Conservation (phyloP, 805 yeast genomes). For the Crinitomyces ghanaensis region DNA sequence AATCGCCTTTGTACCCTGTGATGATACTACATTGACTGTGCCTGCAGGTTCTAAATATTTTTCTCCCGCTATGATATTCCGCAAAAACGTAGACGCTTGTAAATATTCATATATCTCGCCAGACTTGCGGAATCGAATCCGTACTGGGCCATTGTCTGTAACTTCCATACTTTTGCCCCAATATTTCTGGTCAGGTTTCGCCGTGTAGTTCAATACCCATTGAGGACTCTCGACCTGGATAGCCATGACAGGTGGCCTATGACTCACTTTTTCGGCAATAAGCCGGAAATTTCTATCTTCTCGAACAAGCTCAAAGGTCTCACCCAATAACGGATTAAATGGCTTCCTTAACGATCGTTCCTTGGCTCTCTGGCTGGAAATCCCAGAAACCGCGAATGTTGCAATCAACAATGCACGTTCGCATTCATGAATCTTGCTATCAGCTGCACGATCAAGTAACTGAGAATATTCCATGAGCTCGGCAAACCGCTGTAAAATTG, state of each 20-base stretch:
- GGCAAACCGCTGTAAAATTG: conserved; percentile 66
- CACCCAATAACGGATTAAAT: conserved; percentile 89
- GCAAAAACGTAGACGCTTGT: conserved; percentile 71
- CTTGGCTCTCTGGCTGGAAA: conserved; percentile 63
- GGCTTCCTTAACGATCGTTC: conserved; percentile 78
- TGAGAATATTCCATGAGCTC: conserved; percentile 71
- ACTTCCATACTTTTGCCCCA: conserved; percentile 94
- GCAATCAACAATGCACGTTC: conserved; percentile 60
- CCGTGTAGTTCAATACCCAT: conserved; percentile 42
- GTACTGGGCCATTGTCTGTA: conserved; percentile 58
- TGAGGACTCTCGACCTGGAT: conserved; percentile 54
- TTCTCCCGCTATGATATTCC: conserved; percentile 90
- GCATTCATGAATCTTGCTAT: conserved; percentile 36
- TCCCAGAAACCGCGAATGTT: conserved; percentile 65
- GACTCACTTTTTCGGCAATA: conserved; percentile 76
- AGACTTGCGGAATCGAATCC: conserved; percentile 41
- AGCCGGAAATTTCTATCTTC: conserved; percentile 70
- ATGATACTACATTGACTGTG: conserved; percentile 51
- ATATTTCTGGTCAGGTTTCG: conserved; percentile 60
- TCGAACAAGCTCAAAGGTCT: conserved; percentile 80
- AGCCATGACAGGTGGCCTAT: conserved; percentile 81
- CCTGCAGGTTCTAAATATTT: conserved; percentile 82
- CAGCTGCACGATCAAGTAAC: conserved; percentile 53
- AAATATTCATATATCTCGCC: conserved; percentile 70
- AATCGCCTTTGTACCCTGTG: conserved; percentile 56